Percentiles rank a stretch among this genome's conserved stretches.
phyloP scores from a whole-genome alignment of 176 grass and related monocot species.

The Aechmea fasciata region DNA sequence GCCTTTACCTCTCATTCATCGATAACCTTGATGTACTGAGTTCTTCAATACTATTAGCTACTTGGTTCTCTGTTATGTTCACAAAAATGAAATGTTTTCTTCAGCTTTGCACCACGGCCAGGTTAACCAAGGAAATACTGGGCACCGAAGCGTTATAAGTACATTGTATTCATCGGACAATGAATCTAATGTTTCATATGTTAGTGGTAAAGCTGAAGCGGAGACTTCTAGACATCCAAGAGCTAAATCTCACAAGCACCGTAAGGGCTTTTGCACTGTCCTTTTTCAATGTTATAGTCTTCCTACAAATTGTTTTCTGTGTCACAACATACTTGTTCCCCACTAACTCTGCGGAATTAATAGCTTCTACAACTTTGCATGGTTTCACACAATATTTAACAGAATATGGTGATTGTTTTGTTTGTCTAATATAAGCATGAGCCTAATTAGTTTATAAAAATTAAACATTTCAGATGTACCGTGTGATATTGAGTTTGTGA shows the following conservation, averaged over 20 bases:
- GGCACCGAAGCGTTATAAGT: slow-evolving; percentile 4
- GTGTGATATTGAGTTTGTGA: slow-evolving; percentile 59
- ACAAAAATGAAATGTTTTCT: neutral
- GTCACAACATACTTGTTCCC: neutral
- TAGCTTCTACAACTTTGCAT: too few species aligned
- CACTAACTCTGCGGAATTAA: slow-evolving; percentile 4
- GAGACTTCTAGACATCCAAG: slow-evolving; percentile 18
- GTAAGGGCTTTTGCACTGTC: slow-evolving; percentile 6
- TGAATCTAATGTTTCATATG: slow-evolving; percentile 16
- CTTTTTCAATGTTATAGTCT: neutral
- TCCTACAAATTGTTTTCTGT: neutral
- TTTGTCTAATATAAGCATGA: neutral
- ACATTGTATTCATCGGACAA: slow-evolving; percentile 5
- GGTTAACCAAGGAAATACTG: slow-evolving; percentile 11
- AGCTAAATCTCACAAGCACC: slow-evolving; percentile 31
- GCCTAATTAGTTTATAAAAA: slow-evolving; percentile 8
- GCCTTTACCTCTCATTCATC: neutral
- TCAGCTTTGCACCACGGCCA: slow-evolving; percentile 37
- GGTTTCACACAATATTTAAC: neutral
- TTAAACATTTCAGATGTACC: slow-evolving; percentile 53
- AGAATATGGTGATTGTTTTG: neutral
- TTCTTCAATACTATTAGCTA: neutral
- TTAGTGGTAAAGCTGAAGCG: slow-evolving; percentile 16
- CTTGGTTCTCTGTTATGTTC: neutral
- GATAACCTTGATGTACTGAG: neutral